A percentile compares a stretch with the other conserved stretches of the same genome.
Evolutionary conservation across 352 stramenopile species (phyloP).

Genomic region (Pythium insidiosum): DNA sequence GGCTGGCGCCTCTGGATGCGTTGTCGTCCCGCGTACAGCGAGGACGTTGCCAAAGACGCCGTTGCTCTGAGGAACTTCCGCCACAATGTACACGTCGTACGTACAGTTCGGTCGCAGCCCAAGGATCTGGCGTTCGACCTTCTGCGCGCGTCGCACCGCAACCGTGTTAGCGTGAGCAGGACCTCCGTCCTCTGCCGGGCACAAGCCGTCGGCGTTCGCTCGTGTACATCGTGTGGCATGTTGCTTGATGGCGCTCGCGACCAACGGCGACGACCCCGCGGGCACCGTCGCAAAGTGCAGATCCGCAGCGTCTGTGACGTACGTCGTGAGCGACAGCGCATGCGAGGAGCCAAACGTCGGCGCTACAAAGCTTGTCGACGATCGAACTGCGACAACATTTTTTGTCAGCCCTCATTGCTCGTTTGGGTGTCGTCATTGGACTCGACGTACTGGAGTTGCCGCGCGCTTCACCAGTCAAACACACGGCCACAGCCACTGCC

Average conservation of each 20-base stretch:
- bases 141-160: slow-evolving; percentile 32
- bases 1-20: slow-evolving; percentile 35
- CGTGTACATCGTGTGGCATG: slow-evolving; percentile 4
- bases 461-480: too few relatives aligned
- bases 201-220: slow-evolving; percentile 11
- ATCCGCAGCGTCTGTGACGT: slow-evolving; percentile 58
- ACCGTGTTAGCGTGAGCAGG: slow-evolving; percentile 31
- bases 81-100: slow-evolving; percentile 82
- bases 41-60: slow-evolving; percentile 68
- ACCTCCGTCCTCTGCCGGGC: slow-evolving; percentile 1
- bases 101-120: slow-evolving; percentile 44
- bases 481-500: too few relatives aligned
- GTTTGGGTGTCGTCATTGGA: too few relatives aligned
- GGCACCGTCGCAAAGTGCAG: slow-evolving; percentile 61
- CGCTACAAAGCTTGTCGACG: slow-evolving; percentile 26
- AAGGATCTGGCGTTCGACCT: slow-evolving; percentile 34
- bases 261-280: slow-evolving; percentile 24
- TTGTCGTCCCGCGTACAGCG: slow-evolving; percentile 46
- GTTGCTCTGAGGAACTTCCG: slow-evolving; percentile 69
- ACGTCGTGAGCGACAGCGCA: slow-evolving; percentile 61
- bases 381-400: slow-evolving; percentile 7
- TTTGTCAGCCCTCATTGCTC: too few relatives aligned
- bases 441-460: too few relatives aligned
- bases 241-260: slow-evolving; percentile 46
- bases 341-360: slow-evolving; percentile 28